Conservation (phyloP, 352 stramenopile genomes). For the Pythium apleroticum region DNA sequence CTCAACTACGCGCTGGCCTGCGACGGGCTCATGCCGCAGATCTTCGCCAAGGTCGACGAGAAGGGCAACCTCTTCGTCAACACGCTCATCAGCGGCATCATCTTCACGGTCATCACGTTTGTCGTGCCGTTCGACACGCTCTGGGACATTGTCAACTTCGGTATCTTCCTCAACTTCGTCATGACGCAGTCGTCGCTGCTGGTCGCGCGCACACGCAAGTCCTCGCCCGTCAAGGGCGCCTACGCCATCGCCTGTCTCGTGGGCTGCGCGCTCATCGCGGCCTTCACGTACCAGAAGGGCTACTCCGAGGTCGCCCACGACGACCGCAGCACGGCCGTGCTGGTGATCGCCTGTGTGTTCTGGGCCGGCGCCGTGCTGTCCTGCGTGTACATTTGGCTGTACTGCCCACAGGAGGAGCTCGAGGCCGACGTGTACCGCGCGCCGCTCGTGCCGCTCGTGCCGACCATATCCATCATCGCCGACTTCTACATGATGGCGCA, state of each 20-base stretch:
- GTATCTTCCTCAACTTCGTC: slow-evolving; percentile 87
- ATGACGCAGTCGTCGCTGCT: slow-evolving; percentile 78
- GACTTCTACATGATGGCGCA: slow-evolving; percentile 75
- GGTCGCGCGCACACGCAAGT: slow-evolving; percentile 61
- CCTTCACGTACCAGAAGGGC: slow-evolving; percentile 70
- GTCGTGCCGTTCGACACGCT: slow-evolving; percentile 73
- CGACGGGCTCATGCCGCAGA: slow-evolving; percentile 90
- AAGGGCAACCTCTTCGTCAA: slow-evolving; percentile 82
- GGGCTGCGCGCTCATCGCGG: slow-evolving; percentile 32
- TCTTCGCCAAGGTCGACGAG: slow-evolving; percentile 85
- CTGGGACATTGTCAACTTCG: slow-evolving; percentile 87
- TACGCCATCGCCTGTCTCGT: slow-evolving; percentile 28
- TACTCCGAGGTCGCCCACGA: slow-evolving; percentile 35
- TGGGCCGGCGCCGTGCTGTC: slow-evolving; percentile 38
- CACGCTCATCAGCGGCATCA: slow-evolving; percentile 57
- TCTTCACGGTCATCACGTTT: slow-evolving; percentile 70
- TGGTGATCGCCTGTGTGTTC: slow-evolving; percentile 47
- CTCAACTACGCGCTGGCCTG: slow-evolving; percentile 91
- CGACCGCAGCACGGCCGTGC: slow-evolving; percentile 29
- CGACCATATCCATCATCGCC: slow-evolving; percentile 48
- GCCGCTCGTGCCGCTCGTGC: slow-evolving; percentile 65
- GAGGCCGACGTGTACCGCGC: slow-evolving; percentile 46
- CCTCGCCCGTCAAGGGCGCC: slow-evolving; percentile 32
- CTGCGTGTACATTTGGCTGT: slow-evolving; percentile 45
- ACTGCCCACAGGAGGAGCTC: slow-evolving; percentile 58